phyloP scores from a whole-genome alignment of 2,329 filamentous ascomycete genomes.

The Colletotrichum sp. region DNA sequence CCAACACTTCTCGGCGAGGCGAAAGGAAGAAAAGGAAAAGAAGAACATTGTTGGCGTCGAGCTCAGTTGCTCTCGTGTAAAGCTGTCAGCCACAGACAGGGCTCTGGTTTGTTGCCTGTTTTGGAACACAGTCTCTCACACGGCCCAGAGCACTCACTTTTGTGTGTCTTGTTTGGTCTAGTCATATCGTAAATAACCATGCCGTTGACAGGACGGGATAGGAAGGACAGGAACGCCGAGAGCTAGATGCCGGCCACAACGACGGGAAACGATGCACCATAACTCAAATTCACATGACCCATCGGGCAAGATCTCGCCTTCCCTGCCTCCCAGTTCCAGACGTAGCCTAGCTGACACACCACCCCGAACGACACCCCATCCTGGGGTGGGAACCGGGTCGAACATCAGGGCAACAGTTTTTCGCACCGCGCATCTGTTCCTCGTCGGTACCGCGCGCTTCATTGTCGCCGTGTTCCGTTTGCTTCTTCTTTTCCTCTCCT shows the following conservation, averaged over 20 bases:
- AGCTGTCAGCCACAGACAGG: background rate
- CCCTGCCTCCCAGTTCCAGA: background rate
- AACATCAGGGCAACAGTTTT: slow-evolving; percentile 7
- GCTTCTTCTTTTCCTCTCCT: background rate
- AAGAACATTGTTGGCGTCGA: background rate
- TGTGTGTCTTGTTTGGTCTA: background rate
- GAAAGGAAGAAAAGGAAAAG: background rate
- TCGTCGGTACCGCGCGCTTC: background rate
- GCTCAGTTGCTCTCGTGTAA: background rate
- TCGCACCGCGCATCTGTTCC: background rate
- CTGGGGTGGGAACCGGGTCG: slow-evolving; percentile 7
- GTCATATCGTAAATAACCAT: background rate
- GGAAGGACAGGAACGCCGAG: background rate
- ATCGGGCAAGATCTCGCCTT: slow-evolving; percentile 3
- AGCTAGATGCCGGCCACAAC: background rate
- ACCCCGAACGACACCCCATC: background rate
- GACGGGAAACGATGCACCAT: slow-evolving; percentile 1
- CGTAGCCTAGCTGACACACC: slow-evolving; percentile 11
- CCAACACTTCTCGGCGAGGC: background rate
- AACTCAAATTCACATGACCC: slow-evolving; percentile 21
- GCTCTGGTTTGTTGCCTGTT: background rate
- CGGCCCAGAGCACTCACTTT: background rate
- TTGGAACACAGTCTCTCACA: background rate
- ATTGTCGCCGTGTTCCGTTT: background rate
- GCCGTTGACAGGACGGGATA: background rate